Base-by-base conservation (phyloP, 768 basidiomycete species). In the Inosperma sp. region DNA sequence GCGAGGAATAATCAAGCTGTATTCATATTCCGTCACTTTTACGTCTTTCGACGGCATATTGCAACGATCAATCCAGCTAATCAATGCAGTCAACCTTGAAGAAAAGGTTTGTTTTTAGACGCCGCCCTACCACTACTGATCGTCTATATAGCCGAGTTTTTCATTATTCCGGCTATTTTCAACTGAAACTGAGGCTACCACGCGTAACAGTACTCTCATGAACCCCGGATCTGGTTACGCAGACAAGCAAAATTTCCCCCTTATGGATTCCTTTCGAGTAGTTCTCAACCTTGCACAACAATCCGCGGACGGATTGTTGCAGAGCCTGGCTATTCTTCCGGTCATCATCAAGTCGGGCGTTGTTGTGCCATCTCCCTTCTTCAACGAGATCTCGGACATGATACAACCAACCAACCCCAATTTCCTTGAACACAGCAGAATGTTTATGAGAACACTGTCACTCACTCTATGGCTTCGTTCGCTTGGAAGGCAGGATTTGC, bases 271-370 rank as follows among this genome's bases (percentile, higher is more conserved):
- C 12, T 80, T 86, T 75, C 71, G 72, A 27, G 68, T 75, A 10
- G 65, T 86, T 17, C 62, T 71, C 21, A 67, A 68, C 19, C 62
- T 71, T 14, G 79, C 80, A 0, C 67, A 65, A 2, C 64, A 71
- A 50, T 73, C 72, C 26, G 54, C 61, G 34, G 65, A 72, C 6
- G 76, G 78, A 14, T 69, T 83, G 34, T 59, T 66, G 17, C 72
- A 68, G 26, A 73, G 77, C 31, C 62, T 88, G 29, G 68, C 70
- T 36, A 86, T 84, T 81, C 72, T 90, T 16, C 72, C 73, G 35
- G 65, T 83, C 35, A 72, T 87, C 57, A 75, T 83, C 19, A 70
- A 72, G 41, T 85, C 86, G 6, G 86, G 83, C 2, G 74, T 87
- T 22, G 79, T 83, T 31, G 72, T 89, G 26, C 76, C 86, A 2